phyloP scores from a whole-genome alignment of 495 filamentous ascomycete species.

The Talaromyces nanjingensis region DNA sequence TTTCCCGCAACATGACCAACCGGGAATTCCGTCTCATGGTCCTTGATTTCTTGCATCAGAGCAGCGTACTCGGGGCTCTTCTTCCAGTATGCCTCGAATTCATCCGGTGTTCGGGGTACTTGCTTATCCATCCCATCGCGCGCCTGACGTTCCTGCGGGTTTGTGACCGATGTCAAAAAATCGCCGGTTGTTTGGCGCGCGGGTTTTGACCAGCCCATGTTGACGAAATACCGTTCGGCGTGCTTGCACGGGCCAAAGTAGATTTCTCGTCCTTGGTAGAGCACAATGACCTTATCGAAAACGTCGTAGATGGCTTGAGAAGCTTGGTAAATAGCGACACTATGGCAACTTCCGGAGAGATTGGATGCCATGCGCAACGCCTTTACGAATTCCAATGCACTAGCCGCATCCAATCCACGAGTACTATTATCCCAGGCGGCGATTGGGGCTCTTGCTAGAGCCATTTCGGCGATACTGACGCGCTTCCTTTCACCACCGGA shows the following conservation, averaged over 20 bases:
- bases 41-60: conserved; percentile 41
- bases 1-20: conserved; percentile 26
- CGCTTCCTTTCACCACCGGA: conserved; percentile 80
- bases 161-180: conserved; percentile 68
- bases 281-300: conserved; percentile 55
- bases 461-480: conserved; percentile 48
- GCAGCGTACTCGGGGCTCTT: conserved; percentile 43
- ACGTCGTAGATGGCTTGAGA: conserved; percentile 73
- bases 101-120: conserved; percentile 63
- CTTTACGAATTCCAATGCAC: conserved; percentile 65
- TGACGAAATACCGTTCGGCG: conserved; percentile 55
- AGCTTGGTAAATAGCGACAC: conserved; percentile 80
- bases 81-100: conserved; percentile 59
- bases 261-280: conserved; percentile 62
- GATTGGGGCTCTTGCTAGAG: conserved; percentile 66
- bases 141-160: conserved; percentile 54
- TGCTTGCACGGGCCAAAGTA: conserved; percentile 54
- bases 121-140: conserved; percentile 53
- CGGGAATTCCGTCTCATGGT: conserved; percentile 36
- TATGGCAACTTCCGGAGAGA: conserved; percentile 65
- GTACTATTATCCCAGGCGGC: conserved; percentile 83
- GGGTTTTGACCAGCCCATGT: conserved; percentile 55
- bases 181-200: conserved; percentile 58
- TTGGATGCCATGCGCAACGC: conserved; percentile 68
- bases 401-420: conserved; percentile 75